Conservation (phyloP, 768 basidiomycete species). For the Russula lepida region DNA sequence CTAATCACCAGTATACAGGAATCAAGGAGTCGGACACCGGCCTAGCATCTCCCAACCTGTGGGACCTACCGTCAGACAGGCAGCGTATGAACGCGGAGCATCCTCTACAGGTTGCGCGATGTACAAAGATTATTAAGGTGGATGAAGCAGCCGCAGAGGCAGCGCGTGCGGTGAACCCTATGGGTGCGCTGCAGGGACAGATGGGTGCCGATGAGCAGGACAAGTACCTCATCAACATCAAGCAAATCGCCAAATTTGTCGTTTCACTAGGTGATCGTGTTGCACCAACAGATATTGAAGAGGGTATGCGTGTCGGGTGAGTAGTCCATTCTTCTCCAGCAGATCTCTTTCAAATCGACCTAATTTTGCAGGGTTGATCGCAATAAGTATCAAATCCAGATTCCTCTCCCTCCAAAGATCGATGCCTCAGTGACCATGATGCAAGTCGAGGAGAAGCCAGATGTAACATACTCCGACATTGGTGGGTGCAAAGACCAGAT, state of each 20-base stretch:
- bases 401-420: constrained; percentile 96
- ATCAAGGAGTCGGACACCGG: constrained; percentile 99
- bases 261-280: constrained; percentile 95
- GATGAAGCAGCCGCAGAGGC: constrained; percentile 68
- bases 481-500: constrained; percentile 99
- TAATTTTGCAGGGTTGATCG: constrained; percentile 67
- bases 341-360: not conserved
- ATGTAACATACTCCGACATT: constrained; percentile 95
- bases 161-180: constrained; percentile 69
- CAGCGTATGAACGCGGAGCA: constrained; percentile 89
- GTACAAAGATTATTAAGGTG: constrained; percentile 94
- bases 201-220: constrained; percentile 99
- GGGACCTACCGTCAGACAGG: constrained; percentile 92
- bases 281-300: constrained; percentile 96
- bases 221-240: constrained; percentile 99
- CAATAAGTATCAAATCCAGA: constrained; percentile 97
- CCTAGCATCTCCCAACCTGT: constrained; percentile 90
- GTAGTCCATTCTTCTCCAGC: constrained; percentile 26
- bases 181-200: constrained; percentile 72
- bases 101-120: constrained; percentile 92
- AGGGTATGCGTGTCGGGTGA: constrained; percentile 99
- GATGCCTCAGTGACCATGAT: constrained; percentile 99
- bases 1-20: constrained; percentile 34
- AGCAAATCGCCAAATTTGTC: constrained; percentile 99
- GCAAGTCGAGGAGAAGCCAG: constrained; percentile 98